Base-by-base conservation (phyloP, 148 eudicot species). In the Suaeda aralocaspica region DNA sequence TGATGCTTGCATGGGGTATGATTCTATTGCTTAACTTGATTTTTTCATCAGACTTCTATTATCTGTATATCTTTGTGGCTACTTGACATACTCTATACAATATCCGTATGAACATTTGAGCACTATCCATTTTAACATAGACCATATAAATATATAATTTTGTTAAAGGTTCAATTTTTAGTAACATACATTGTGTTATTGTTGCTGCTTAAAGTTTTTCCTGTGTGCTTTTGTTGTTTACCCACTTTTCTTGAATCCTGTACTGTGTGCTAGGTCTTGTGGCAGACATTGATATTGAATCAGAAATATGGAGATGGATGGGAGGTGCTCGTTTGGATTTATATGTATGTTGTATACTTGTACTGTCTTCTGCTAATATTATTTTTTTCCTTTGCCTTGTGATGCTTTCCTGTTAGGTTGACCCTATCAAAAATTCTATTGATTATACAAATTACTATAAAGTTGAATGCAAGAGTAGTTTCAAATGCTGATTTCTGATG, bases 1-100 rank as follows among this genome's bases (percentile, higher is more conserved):
- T 91, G 84, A 93, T 87, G 96, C 88, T 93, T 74, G 97, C 97
- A 33, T 93, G 98, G 98, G 98, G 98, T 93, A 93, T 51, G 77
- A 48, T 57, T n/a, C n/a, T n/a, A n/a, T n/a, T n/a, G n/a, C n/a
- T n/a, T n/a, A n/a, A n/a, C n/a, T 12, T 34, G 4, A 8, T 49
- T 29, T 13, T 28, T 22, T 24, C 12, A 49, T 62, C 57, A 34
- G 36, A 61, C 33, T 36, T 62, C 66, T 36, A 62, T 13, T n/a
- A 34, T 16, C n/a, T n/a, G n/a, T n/a, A n/a, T n/a, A n/a, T 14
- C 19, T 1, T 61, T 9, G 1, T 34, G 19, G 64, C 31, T 59
- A 33, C 64, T 31, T 31, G 26, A 60, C 34, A 53, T 28, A 6
- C 29, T 2, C 5, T 53, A 10, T 28, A 6, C 29, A 9, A 21